These are phyloP conservation scores for Spiraea crenata DNA, from an alignment of 331 rosid species.

Conservation along the genomic window DNA sequence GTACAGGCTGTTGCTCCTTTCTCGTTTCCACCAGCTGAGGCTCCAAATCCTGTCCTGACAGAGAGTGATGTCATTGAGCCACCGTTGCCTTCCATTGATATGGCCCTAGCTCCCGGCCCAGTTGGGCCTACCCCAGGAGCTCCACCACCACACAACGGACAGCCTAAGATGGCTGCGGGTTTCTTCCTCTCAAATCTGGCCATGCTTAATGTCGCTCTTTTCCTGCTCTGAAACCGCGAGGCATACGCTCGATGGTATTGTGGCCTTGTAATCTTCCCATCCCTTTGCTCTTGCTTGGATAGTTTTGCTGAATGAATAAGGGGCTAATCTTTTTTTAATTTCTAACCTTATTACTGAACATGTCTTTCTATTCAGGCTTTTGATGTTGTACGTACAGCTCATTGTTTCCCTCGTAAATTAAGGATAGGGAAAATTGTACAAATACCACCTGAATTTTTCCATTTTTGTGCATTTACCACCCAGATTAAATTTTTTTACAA, in stretches of 20 bases:
- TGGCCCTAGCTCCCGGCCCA: constrained; percentile 29
- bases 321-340: constrained; percentile 29
- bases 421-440: too few relatives aligned
- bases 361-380: constrained; percentile 31
- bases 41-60: constrained; percentile 59
- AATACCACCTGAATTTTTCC: too few relatives aligned
- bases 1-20: background rate
- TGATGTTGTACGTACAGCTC: constrained; percentile 48
- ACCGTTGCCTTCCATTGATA: constrained; percentile 53
- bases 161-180: constrained; percentile 48
- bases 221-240: constrained; percentile 39
- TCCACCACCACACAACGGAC: constrained; percentile 36
- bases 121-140: constrained; percentile 16
- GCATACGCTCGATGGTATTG: background rate
- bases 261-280: constrained; percentile 12
- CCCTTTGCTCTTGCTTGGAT: constrained; percentile 30
- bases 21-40: constrained; percentile 53
- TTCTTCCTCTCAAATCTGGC: constrained; percentile 45
- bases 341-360: constrained; percentile 13
- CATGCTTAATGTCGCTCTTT: constrained; percentile 41
- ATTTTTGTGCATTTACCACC: too few relatives aligned
- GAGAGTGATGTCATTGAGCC: constrained; percentile 52
- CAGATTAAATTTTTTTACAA: too few relatives aligned
- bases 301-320: constrained; percentile 35
- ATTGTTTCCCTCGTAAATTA: constrained; percentile 42